Percentiles rank a stretch among this genome's conserved stretches.
Conservation (phyloP, 1,284 basidiomycete genomes). For the Cryptococcus depauperatus region DNA sequence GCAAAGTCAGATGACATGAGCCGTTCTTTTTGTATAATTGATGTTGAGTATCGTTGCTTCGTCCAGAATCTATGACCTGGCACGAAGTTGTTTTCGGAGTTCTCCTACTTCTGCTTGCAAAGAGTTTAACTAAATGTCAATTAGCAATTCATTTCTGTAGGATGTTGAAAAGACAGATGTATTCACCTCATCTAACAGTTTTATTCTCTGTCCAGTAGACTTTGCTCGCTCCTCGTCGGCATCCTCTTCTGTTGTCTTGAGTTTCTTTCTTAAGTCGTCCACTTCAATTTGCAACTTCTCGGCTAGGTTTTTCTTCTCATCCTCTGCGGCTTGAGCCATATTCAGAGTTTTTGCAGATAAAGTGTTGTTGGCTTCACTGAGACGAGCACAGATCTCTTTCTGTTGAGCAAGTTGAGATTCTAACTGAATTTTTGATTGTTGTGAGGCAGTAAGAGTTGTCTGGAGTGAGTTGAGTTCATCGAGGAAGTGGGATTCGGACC, state of each 20-base stretch:
- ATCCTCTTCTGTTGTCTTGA: conserved; percentile 30
- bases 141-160: neutral
- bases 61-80: conserved; percentile 7
- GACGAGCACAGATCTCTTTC: conserved; percentile 59
- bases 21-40: no score
- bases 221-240: conserved; percentile 34
- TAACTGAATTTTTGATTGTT: conserved; percentile 57
- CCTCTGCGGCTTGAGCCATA: conserved; percentile 64
- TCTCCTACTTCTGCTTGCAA: conserved; percentile 42
- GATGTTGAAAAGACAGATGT: neutral
- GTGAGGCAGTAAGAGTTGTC: conserved; percentile 54
- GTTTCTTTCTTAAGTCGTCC: conserved; percentile 23
- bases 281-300: conserved; percentile 30
- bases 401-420: conserved; percentile 64
- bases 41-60: no score
- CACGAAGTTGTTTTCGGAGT: conserved; percentile 35
- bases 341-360: conserved; percentile 63
- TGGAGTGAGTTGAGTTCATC: conserved; percentile 62
- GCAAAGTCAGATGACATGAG: no score
- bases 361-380: conserved; percentile 65
- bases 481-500: conserved; percentile 31
- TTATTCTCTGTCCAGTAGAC: conserved; percentile 39
- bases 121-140: conserved; percentile 32
- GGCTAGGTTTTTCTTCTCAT: conserved; percentile 27
- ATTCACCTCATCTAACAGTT: conserved; percentile 44